Evolutionary conservation across 306 rosid species (phyloP).

Genomic region (Casuarina glauca): DNA sequence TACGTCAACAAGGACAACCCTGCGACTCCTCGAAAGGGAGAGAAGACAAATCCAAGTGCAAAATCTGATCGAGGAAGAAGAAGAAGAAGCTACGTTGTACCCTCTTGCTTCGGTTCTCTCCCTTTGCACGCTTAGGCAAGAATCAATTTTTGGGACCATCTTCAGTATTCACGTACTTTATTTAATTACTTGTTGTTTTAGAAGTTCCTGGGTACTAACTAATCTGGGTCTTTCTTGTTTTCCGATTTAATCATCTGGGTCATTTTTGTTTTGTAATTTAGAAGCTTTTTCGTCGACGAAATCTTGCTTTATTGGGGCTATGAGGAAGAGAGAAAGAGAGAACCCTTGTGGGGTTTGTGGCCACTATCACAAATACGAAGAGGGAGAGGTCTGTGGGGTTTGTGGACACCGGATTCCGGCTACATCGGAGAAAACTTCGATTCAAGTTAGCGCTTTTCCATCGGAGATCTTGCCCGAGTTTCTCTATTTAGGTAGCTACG

Average conservation of each 20-base stretch:
- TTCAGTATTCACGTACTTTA: background rate
- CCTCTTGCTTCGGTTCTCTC: background rate
- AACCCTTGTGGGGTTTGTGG: constrained; percentile 98
- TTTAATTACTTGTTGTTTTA: background rate
- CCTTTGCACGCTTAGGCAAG: constrained; percentile 2
- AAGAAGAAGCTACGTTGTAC: constrained; percentile 24
- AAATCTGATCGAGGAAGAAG: constrained; percentile 14
- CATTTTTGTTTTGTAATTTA: constrained; percentile 19
- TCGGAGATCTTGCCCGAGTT: constrained; percentile 89
- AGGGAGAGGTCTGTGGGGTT: constrained; percentile 95
- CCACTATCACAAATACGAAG: constrained; percentile 95
- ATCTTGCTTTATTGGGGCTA: constrained; percentile 29
- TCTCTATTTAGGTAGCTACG: constrained; percentile 92
- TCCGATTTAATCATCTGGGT: constrained; percentile 41
- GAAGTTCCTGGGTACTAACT: constrained; percentile 8
- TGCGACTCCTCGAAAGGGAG: constrained; percentile 10
- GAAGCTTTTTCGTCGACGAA: constrained; percentile 20
- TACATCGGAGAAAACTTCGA: constrained; percentile 61
- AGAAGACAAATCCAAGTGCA: constrained; percentile 22
- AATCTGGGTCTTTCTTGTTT: constrained; percentile 12
- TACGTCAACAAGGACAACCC: constrained; percentile 18
- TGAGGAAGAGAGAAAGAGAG: constrained; percentile 99
- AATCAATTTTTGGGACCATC: constrained; percentile 8
- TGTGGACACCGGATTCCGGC: constrained; percentile 92
- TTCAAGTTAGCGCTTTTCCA: constrained; percentile 88